Evolutionary conservation across 768 basidiomycete species (phyloP).

Genomic region (Roridomyces roridus): DNA sequence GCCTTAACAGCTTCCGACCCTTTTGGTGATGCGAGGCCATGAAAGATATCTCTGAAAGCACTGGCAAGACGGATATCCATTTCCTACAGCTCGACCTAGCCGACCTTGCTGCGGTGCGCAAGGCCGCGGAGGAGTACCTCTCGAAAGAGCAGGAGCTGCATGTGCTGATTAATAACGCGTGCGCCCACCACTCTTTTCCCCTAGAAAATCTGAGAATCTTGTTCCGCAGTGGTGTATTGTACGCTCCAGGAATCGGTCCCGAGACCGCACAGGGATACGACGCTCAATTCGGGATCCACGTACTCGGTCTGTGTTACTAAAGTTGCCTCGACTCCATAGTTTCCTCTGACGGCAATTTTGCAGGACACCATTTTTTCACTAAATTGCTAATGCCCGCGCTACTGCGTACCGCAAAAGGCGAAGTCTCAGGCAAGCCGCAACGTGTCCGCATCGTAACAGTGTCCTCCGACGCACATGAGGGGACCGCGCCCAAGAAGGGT

Average conservation of each 20-base stretch:
- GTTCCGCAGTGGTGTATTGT: conserved; percentile 38
- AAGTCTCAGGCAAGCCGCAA: conserved; percentile 28
- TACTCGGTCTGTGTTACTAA: conserved; percentile 33
- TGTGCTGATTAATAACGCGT: conserved; percentile 42
- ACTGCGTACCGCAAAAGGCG: conserved; percentile 33
- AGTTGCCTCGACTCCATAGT: neutral
- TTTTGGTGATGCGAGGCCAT: too few species aligned
- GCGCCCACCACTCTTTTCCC: neutral
- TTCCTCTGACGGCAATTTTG: neutral
- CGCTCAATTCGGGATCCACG: conserved; percentile 41
- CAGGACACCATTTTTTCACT: conserved; percentile 41
- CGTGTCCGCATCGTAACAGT: conserved; percentile 35
- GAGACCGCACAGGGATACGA: conserved; percentile 39
- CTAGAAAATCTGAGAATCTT: neutral
- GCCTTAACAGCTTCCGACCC: too few species aligned
- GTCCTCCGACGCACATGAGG: conserved; percentile 29
- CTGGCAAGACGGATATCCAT: conserved; percentile 44
- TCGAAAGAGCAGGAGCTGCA: conserved; percentile 37
- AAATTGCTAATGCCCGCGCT: conserved; percentile 37
- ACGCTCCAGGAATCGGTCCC: conserved; percentile 32
- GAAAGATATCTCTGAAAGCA: conserved; percentile 43
- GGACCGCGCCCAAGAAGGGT: conserved; percentile 30
- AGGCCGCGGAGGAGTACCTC: conserved; percentile 38
- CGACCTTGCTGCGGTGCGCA: conserved; percentile 36
- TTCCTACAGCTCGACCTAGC: conserved; percentile 45